These are phyloP conservation scores for Acidiella bohemica DNA, from an alignment of 495 filamentous ascomycete genomes.

Conservation along the genomic window DNA sequence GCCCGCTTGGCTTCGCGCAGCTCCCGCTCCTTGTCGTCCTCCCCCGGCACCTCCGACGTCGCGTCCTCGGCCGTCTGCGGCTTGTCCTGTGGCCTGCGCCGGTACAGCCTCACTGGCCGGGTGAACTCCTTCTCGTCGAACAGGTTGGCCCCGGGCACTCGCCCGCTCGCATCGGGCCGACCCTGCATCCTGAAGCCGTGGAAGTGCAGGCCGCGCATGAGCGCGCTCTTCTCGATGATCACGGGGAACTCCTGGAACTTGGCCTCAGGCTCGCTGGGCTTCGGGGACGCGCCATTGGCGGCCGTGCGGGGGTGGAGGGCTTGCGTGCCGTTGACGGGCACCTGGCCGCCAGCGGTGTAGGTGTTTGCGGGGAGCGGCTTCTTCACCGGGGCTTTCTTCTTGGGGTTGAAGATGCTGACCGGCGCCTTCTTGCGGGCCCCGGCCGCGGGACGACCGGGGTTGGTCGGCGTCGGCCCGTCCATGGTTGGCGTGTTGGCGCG, in stretches of 20 bases:
- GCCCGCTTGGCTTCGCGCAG: conserved; percentile 53
- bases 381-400: conserved; percentile 57
- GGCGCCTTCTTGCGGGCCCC: conserved; percentile 10
- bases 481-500: too few species aligned
- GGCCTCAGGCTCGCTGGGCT: too few species aligned
- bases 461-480: too few species aligned
- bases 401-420: conserved; percentile 16
- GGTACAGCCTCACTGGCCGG: conserved; percentile 73
- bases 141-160: conserved; percentile 36
- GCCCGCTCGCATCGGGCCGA: not conserved
- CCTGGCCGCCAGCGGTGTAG: conserved; percentile 6
- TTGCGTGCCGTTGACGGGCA: not conserved
- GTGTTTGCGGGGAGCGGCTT: conserved; percentile 21
- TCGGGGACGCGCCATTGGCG: conserved; percentile 2
- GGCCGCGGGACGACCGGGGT: too few species aligned
- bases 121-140: conserved; percentile 69
- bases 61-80: conserved; percentile 26
- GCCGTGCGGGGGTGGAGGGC: not conserved
- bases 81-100: conserved; percentile 70
- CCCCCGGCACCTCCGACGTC: conserved; percentile 37
- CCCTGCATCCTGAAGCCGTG: conserved; percentile 66
- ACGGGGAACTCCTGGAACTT: conserved; percentile 59
- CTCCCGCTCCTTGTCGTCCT: conserved; percentile 56
- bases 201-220: conserved; percentile 68
- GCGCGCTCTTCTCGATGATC: conserved; percentile 61